phyloP scores from a whole-genome alignment of 2,329 filamentous ascomycete genomes.

The Lasiodiplodia citricola region DNA sequence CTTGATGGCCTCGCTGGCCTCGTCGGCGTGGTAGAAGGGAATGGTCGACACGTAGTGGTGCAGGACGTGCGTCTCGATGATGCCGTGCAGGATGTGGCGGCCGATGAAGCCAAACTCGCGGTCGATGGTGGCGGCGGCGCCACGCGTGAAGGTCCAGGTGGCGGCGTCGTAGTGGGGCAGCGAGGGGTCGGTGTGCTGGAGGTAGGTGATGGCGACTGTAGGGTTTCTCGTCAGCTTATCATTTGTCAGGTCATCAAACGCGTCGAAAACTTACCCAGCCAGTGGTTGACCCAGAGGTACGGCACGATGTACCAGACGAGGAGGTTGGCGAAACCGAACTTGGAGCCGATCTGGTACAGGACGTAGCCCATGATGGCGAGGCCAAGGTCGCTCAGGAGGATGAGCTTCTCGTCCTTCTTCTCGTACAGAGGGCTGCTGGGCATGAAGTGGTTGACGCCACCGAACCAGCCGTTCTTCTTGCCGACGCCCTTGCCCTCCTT shows the following conservation, averaged over 20 bases:
- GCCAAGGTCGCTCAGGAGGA: conserved; percentile 85
- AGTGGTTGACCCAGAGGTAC: conserved; percentile 98
- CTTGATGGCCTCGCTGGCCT: conserved; percentile 93
- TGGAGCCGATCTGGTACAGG: conserved; percentile 73
- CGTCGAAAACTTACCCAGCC: conserved; percentile 74
- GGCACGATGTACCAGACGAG: conserved; percentile 94
- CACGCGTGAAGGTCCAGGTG: conserved; percentile 91
- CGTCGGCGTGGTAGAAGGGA: conserved; percentile 95
- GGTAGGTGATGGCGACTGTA: conserved; percentile 91
- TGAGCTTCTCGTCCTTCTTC: conserved; percentile 85
- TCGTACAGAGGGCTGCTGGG: conserved; percentile 89
- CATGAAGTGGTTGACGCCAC: conserved; percentile 94
- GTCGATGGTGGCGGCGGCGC: conserved; percentile 93
- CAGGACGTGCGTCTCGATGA: conserved; percentile 96
- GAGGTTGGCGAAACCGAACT: conserved; percentile 84
- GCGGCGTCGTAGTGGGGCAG: conserved; percentile 89
- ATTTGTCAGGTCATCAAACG: conserved; percentile 17
- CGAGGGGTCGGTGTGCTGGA: conserved; percentile 94
- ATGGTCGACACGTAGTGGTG: conserved; percentile 98
- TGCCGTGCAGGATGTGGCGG: conserved; percentile 87
- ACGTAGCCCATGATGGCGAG: conserved; percentile 62
- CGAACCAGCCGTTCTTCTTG: conserved; percentile 81
- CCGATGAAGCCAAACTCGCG: conserved; percentile 97
- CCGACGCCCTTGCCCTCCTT: conserved; percentile 90
- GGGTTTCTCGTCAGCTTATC: conserved; percentile 35